Evolutionary conservation across 2,329 filamentous ascomycete species (phyloP), one percentile per base, ranked within the genome.

Genomic region (Mycocentrospora acerina): DNA sequence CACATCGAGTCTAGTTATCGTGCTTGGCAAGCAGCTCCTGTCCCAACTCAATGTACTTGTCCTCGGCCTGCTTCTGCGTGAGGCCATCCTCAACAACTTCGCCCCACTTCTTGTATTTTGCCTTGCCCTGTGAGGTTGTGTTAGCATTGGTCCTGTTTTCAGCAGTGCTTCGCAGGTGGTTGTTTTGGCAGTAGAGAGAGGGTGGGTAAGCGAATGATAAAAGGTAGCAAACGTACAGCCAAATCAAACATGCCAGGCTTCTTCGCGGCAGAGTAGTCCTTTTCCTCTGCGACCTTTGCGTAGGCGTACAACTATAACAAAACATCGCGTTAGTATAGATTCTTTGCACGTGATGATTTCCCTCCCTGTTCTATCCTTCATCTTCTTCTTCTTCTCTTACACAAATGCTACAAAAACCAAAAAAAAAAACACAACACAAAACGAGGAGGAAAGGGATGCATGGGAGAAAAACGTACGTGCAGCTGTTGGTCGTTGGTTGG

Each of bases 101-200:
- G 71, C 88, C 73, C 89, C 89, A 95, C 37, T 85, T 81, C 58
- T 76, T 78, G 73, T 83, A 80, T 79, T 94, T 95, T 59, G 81
- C 81, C 74, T 93, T 94, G 71, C 75, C 82, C 86, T 89, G 57
- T 31, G 13, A 14, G n/a, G 12, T n/a, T n/a, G 18, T 24, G n/a
- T 41, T 31, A 53, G 38, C 32, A 30, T 19, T 22, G 16, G n/a
- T 32, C 8, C 18, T 16, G 19, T 9, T 22, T n/a, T n/a, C n/a
- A n/a, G n/a, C n/a, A n/a, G n/a, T n/a, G n/a, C n/a, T n/a, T n/a
- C n/a, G n/a, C n/a, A n/a, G n/a, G n/a, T n/a, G n/a, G n/a, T n/a
- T n/a, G n/a, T 9, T 18, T 27, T 11, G 24, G 10, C 11, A n/a
- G 14, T 10, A 18, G 5, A 1, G 13, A 9, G 29, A 13, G 8